phyloP scores from a whole-genome alignment of 306 rosid species.

The Sindora glabra region DNA sequence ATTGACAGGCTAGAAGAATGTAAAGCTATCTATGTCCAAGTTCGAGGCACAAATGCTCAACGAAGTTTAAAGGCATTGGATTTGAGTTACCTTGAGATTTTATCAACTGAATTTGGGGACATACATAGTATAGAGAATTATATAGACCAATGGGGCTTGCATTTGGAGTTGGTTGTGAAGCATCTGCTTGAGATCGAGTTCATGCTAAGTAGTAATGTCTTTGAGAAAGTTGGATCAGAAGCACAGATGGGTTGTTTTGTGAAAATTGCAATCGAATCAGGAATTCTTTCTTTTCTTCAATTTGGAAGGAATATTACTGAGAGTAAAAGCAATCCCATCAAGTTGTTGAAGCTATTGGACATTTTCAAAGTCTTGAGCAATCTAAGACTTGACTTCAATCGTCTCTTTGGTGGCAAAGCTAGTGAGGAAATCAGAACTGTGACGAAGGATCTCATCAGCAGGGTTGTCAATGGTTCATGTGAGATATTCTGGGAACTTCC shows the following conservation, averaged over 20 bases:
- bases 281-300: slow-evolving; percentile 51
- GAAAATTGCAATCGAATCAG: slow-evolving; percentile 45
- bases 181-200: slow-evolving; percentile 43
- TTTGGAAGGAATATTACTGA: slow-evolving; percentile 53
- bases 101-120: slow-evolving; percentile 26
- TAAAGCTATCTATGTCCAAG: slow-evolving; percentile 40
- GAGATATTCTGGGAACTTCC: slow-evolving; percentile 81
- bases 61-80: slow-evolving; percentile 51
- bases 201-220: slow-evolving; percentile 39
- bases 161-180: slow-evolving; percentile 53
- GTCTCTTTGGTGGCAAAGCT: slow-evolving; percentile 48
- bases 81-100: slow-evolving; percentile 56
- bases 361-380: slow-evolving; percentile 53
- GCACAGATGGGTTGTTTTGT: slow-evolving; percentile 45
- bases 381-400: slow-evolving; percentile 56
- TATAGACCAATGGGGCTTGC: slow-evolving; percentile 58
- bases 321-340: slow-evolving; percentile 55
- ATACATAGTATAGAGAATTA: slow-evolving; percentile 20
- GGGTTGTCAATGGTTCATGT: slow-evolving; percentile 50
- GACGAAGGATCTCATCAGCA: slow-evolving; percentile 63
- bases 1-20: slow-evolving; percentile 44
- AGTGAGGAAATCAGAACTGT: slow-evolving; percentile 47
- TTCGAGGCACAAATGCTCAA: slow-evolving; percentile 43
- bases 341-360: slow-evolving; percentile 66
- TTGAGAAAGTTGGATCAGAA: slow-evolving; percentile 38